Percentiles rank a stretch among this genome's conserved stretches.
These are phyloP conservation scores for Corrigiola litoralis DNA, from an alignment of 179 eudicot species.

Conservation along the genomic window DNA sequence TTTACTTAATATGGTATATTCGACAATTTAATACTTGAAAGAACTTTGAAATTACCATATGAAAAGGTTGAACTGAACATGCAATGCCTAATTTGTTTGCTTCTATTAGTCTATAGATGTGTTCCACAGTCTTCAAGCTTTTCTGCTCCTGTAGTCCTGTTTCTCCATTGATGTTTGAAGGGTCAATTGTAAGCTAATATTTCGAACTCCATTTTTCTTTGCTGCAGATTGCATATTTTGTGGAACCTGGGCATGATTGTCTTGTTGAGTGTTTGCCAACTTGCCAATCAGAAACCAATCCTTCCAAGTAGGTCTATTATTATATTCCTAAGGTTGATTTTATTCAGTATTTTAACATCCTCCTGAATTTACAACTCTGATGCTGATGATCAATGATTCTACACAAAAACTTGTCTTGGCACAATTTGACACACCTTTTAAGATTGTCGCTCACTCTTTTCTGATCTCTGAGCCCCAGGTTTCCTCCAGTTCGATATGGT, in stretches of 20 bases:
- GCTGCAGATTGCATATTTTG: constrained; percentile 76
- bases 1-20: too few species aligned
- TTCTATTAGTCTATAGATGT: too few species aligned
- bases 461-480: constrained; percentile 31
- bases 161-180: not conserved
- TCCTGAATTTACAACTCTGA: too few species aligned
- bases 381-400: too few species aligned
- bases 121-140: too few species aligned
- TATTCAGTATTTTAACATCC: too few species aligned
- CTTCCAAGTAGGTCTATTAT: constrained; percentile 62
- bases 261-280: constrained; percentile 84
- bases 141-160: not conserved
- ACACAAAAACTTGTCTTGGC: not conserved
- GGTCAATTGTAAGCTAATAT: not conserved
- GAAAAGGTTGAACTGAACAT: too few species aligned
- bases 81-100: too few species aligned
- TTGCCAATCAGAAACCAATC: constrained; percentile 69
- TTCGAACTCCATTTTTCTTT: not conserved
- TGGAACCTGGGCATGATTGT: constrained; percentile 79
- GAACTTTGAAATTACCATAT: too few species aligned
- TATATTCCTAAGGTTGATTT: not conserved
- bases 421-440: not conserved
- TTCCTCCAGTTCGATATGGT: constrained; percentile 59
- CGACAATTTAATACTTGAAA: too few species aligned
- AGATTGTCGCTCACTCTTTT: not conserved